phyloP scores from a whole-genome alignment of 2,329 filamentous ascomycete genomes.

The Calonectria ilicicola region DNA sequence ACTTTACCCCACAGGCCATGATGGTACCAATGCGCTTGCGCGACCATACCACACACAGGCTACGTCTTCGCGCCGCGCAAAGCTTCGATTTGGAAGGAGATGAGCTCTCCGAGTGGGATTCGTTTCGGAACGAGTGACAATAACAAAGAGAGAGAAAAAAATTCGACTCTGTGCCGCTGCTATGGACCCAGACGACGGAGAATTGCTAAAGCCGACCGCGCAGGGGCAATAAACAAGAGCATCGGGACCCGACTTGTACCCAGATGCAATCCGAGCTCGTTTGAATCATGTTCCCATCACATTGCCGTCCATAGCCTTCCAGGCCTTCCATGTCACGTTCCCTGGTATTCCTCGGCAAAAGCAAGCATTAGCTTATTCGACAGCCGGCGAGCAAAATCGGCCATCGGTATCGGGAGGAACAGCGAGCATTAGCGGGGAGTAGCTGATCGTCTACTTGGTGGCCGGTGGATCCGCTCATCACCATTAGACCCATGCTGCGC shows the following conservation, averaged over 20 bases:
- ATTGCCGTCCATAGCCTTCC: background rate
- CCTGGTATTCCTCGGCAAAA: background rate
- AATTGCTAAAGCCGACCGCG: background rate
- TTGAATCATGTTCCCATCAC: background rate
- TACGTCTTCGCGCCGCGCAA: constrained; percentile 4
- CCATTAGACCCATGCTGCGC: background rate
- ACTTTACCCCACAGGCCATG: constrained; percentile 7
- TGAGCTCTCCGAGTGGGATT: background rate
- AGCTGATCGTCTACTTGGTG: background rate
- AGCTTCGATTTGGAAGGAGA: constrained; percentile 8
- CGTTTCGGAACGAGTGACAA: background rate
- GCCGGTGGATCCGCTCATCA: constrained; percentile 9
- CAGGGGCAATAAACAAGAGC: background rate
- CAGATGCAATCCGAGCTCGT: background rate
- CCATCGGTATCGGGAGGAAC: constrained; percentile 25
- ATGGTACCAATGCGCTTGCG: constrained; percentile 1
- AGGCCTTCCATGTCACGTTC: constrained; percentile 7
- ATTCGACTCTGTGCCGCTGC: background rate
- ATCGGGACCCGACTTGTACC: background rate
- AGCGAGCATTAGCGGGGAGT: constrained; percentile 2
- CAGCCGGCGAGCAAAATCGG: constrained; percentile 16
- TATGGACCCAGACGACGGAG: background rate
- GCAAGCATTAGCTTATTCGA: constrained; percentile 4
- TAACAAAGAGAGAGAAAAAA: background rate
- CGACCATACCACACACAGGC: constrained; percentile 1